phyloP scores from a whole-genome alignment of 2,329 filamentous ascomycete species.

The Aspergillus bombycis region DNA sequence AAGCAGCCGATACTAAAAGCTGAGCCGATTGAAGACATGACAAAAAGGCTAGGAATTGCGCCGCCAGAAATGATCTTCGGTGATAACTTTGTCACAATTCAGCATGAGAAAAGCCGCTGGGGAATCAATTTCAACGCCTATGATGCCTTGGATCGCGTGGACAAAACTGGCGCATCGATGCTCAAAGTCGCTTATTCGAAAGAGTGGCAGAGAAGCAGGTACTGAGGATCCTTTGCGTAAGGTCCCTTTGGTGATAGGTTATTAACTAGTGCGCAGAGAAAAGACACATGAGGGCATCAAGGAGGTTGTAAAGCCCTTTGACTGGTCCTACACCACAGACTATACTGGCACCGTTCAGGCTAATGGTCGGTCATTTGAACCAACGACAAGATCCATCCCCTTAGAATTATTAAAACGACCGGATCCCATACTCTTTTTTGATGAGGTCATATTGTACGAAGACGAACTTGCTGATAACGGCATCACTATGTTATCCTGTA shows the following conservation, averaged over 20 bases:
- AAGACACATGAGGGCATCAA: constrained; percentile 84
- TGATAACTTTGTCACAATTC: constrained; percentile 80
- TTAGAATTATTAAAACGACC: constrained; percentile 83
- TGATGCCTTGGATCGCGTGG: constrained; percentile 85
- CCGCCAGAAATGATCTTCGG: constrained; percentile 99
- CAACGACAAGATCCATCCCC: constrained; percentile 67
- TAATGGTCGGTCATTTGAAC: constrained; percentile 43
- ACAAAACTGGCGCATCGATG: constrained; percentile 91
- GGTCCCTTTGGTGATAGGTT: constrained; percentile 16
- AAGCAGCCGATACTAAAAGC: constrained; percentile 96
- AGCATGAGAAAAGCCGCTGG: constrained; percentile 77
- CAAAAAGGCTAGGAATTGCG: constrained; percentile 76
- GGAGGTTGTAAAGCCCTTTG: constrained; percentile 92
- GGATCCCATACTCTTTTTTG: constrained; percentile 95
- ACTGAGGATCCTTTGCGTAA: constrained; percentile 27
- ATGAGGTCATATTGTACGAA: constrained; percentile 94
- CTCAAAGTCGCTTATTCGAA: constrained; percentile 90
- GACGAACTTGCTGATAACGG: constrained; percentile 98
- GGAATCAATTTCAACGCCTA: constrained; percentile 78
- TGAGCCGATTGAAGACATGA: constrained; percentile 84
- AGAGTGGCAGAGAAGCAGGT: constrained; percentile 77
- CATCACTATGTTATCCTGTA: constrained; percentile 85
- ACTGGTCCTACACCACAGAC: constrained; percentile 95
- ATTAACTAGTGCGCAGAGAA: constrained; percentile 60
- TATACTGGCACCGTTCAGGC: constrained; percentile 72